Base-by-base conservation (phyloP, 1,284 basidiomycete genomes). In the Rhodotorula mucilaginosa region DNA sequence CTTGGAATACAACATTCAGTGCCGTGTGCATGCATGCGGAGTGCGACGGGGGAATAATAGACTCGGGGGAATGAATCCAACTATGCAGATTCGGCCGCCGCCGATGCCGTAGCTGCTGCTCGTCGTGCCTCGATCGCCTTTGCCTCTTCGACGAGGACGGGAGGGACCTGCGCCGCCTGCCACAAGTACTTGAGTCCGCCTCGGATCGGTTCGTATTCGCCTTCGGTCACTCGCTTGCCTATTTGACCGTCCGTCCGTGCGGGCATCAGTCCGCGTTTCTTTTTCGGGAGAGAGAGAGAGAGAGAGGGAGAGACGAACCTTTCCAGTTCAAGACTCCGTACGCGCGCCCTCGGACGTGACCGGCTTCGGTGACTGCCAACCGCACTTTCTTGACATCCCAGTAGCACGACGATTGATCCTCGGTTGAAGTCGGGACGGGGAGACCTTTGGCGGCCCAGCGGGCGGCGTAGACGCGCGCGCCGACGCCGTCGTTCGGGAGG, bases 281-380 rank as follows among this genome's bases (percentile, higher is more conserved):
- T 6, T 21, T 52, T 51, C 34, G 58, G 3, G 52, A 3, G 56
- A 44, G 48, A 2, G 13, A 5, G 34, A 5, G n/a, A 44, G 34
- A 56, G 57, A 47, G 34, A 34, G 34, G 34, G 34, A 81, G 34
- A 81, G 29, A 44, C 88, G 67, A 58, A 91, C 90, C 90, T 83
- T 85, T 87, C 90, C 90, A 92, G 67, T 87, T 84, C 18, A 91
- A 80, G 69, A 84, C 83, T 8, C 91, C 91, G 89, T 89, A 92
- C 18, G 86, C 90, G 78, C 88, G 90, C 5, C 90, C 91, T 74
- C 89, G 87, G 47, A 80, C 83, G n/a, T 89, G 89, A 75, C 88
- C 87, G 56, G 83, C 82, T 80, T 90, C 61, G 48, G n/a, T 39
- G 7, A 51, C 5, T 23, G 23, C 90, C 76, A 92, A 85, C 70